These are phyloP conservation scores for Elsinoe batatas DNA, from an alignment of 2,329 filamentous ascomycete genomes.

Conservation along the genomic window DNA sequence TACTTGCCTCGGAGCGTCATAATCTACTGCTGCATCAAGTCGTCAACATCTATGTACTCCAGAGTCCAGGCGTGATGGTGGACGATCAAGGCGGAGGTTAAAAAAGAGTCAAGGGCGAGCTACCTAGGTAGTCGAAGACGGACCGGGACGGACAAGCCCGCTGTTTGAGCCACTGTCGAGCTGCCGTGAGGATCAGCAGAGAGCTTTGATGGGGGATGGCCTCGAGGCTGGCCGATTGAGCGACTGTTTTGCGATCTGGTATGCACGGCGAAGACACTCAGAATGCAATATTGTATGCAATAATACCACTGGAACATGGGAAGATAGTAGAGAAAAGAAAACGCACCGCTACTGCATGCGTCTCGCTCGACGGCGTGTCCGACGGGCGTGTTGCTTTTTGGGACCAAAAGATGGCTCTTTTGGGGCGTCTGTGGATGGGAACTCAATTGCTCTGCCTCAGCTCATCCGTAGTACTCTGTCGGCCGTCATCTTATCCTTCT, in stretches of 20 bases:
- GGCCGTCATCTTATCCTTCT: background rate
- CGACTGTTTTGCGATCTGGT: no score
- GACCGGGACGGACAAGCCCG: conserved; percentile 1
- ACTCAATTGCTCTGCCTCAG: background rate
- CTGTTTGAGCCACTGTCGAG: conserved; percentile 8
- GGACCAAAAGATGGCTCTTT: background rate
- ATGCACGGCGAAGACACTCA: no score
- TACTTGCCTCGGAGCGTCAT: background rate
- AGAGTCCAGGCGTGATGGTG: background rate
- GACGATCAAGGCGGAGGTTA: conserved; percentile 2
- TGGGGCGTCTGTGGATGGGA: background rate
- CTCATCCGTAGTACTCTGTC: background rate
- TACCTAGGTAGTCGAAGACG: background rate
- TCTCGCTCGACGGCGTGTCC: background rate
- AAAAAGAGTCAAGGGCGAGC: background rate
- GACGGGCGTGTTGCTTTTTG: background rate
- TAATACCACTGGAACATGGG: no score
- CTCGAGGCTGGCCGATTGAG: no score
- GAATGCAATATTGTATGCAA: no score
- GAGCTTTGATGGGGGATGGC: no score
- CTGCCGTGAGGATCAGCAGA: no score
- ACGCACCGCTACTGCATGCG: background rate
- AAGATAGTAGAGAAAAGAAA: no score
- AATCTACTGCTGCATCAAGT: background rate
- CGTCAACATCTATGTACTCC: no score